Base-by-base conservation (phyloP, 768 basidiomycete genomes). In the Goffeauzyma gilvescens region DNA sequence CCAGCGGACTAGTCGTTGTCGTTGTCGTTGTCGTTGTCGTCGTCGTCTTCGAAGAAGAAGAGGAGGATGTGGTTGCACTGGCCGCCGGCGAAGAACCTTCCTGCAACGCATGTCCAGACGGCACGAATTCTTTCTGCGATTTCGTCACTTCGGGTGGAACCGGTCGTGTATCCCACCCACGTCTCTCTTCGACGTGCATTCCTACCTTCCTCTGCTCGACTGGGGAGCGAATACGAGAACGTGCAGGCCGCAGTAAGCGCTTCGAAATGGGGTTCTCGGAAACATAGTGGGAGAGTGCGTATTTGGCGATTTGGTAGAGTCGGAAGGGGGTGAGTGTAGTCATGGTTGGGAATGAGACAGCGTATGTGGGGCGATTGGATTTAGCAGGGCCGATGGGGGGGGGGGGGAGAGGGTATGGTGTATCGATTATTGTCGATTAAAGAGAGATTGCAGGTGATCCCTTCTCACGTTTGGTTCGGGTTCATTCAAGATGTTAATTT, bases 261-360 rank as follows among this genome's bases (percentile, higher is more conserved):
- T 47, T 42, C 14, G 48, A 22, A 33, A 59, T 44, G 38, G 27
- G 20, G 17, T 25, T 13, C 12, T 33, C 35, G n/a, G 44, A 38
- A 33, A 38, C 34, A 24, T 45, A 45, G 7, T 30, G 37, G 4
- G 36, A 23, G 18, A 59, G 27, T 5, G 58, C 43, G 39, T 63
- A 63, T 23, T 52, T 46, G 7, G 54, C 57, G 21, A 63, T 17
- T 37, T 58, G 58, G 31, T 57, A 38, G 37, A 61, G 57, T 43
- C 59, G 45, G 42, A 55, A 61, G 8, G 62, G 62, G 7, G 57
- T 55, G 9, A 59, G 49, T n/a, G 55, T 56, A 10, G 45, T 44
- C 50, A 52, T 52, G 15, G n/a, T 42, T 24, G 13, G 14, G 23
- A 23, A 4, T 23, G 18, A 4, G n/a, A 3, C 15, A 5, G 12